Evolutionary conservation across 2,329 filamentous ascomycete species (phyloP), one percentile per base, ranked within the genome.

Genomic region (Diaporthe citri): DNA sequence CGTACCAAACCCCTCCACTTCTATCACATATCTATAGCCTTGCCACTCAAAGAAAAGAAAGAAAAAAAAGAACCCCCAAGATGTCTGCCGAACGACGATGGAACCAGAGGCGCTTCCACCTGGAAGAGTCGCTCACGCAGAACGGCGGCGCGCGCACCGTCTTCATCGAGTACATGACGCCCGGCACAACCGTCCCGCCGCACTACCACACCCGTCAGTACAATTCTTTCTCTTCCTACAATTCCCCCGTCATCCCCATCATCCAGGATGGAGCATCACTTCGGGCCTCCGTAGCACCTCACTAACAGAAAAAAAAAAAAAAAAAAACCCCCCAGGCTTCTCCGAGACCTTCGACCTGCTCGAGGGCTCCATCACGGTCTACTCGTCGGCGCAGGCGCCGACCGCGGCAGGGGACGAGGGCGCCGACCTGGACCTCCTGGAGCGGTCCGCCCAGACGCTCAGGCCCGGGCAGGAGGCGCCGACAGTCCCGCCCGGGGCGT

Each of bases 121-220:
- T 77, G 12, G 76, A 77, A 31, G 76, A 77, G 52, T 77, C 76
- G 22, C 51, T 71, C 43, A 76, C 74, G n/a, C 76, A 64, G 34
- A 77, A 77, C 62, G 73, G 71, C n/a, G 74, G 71, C 41, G 60
- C 71, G 15, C 76, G 76, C 52, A 77, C 76, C 43, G 72, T 77
- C 25, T 77, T 77, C 56, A 70, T 78, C 55, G 75, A 78, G 55
- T 31, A 72, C 46, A 78, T 77, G 76, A 77, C 77, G 9, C 77
- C 77, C 0, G 77, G 77, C 20, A 78, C 77, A 13, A 74, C 77
- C 20, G 76, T 78, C 41, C 76, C 76, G 20, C 76, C 74, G 36
- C 77, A 78, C 60, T 77, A 52, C 39, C 77, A 77, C 74, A 74
- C 25, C 5, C 75, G 69, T 64, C n/a, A 64, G 59, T 46, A 43